Percentiles rank a stretch among this genome's conserved stretches.
Evolutionary conservation across 2,329 filamentous ascomycete species (phyloP).

Genomic region (Stachybotrys elegans): DNA sequence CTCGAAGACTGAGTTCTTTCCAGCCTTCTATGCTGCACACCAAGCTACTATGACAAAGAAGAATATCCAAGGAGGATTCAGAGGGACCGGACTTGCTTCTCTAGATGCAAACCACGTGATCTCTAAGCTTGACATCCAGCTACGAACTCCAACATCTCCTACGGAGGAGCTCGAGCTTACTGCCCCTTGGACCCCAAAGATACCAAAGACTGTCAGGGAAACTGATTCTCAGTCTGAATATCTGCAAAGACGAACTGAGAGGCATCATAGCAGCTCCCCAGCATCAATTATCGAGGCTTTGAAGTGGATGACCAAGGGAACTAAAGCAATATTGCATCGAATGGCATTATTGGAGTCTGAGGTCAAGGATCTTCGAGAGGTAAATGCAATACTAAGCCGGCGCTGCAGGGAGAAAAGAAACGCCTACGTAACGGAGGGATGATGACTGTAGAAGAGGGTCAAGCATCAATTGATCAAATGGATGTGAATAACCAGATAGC

Average conservation of each 20-base stretch:
- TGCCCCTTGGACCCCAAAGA: background rate
- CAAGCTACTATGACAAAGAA: background rate
- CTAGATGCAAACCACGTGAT: slow-evolving; percentile 2
- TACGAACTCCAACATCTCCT: slow-evolving; percentile 2
- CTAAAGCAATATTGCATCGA: slow-evolving; percentile 1
- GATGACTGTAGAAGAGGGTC: slow-evolving; percentile 5
- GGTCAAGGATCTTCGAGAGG: slow-evolving; percentile 3
- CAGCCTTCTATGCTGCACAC: slow-evolving; percentile 1
- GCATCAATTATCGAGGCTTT: slow-evolving; percentile 1
- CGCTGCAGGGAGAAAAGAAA: slow-evolving; percentile 1
- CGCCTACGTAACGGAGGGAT: slow-evolving; percentile 4
- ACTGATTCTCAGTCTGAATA: slow-evolving; percentile 5
- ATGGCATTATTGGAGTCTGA: slow-evolving; percentile 1
- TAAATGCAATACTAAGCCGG: slow-evolving; percentile 1
- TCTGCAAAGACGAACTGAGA: slow-evolving; percentile 4
- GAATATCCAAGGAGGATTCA: slow-evolving; percentile 3
- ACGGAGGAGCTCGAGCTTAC: background rate
- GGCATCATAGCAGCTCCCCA: slow-evolving; percentile 5
- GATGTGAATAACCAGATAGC: background rate
- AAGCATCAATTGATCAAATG: background rate
- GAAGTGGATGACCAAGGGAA: background rate
- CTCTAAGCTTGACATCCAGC: slow-evolving; percentile 1
- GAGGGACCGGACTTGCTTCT: slow-evolving; percentile 1
- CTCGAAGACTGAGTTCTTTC: slow-evolving; percentile 1
- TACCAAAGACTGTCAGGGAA: slow-evolving; percentile 1